phyloP scores from a whole-genome alignment of 2,329 filamentous ascomycete species.

The Talaromyces sp. region DNA sequence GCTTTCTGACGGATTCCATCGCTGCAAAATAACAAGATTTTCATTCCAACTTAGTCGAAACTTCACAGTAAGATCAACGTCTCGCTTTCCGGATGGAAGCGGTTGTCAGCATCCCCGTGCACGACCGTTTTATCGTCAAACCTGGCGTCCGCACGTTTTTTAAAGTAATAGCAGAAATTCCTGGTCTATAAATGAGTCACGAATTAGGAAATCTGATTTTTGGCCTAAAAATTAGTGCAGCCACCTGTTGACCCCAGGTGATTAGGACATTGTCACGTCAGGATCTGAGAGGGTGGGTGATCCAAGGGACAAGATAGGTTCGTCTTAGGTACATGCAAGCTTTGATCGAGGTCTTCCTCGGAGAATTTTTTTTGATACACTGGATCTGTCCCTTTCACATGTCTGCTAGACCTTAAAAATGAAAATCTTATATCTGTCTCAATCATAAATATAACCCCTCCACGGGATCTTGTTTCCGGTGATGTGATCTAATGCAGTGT shows the following conservation, averaged over 20 bases:
- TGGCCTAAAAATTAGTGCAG: background rate
- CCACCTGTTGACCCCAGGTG: background rate
- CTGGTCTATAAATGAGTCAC: background rate
- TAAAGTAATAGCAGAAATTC: background rate
- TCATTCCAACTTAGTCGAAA: background rate
- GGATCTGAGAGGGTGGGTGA: background rate
- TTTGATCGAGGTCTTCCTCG: background rate
- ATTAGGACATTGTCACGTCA: background rate
- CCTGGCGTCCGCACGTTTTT: background rate
- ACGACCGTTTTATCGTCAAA: constrained; percentile 6
- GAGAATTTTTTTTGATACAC: background rate
- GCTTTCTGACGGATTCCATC: background rate
- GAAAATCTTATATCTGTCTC: background rate
- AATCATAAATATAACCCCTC: background rate
- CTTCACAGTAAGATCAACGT: background rate
- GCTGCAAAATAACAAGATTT: background rate
- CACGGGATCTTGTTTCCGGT: background rate
- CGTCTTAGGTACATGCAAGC: background rate
- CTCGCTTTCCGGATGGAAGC: background rate
- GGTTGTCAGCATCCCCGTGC: background rate
- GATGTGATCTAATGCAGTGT: background rate
- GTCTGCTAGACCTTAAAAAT: background rate
- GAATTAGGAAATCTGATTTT: background rate
- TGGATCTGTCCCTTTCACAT: background rate
- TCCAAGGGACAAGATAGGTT: background rate